Evolutionary conservation across 176 grass and related monocot species (phyloP).

Genomic region (Puccinellia tenuiflora): DNA sequence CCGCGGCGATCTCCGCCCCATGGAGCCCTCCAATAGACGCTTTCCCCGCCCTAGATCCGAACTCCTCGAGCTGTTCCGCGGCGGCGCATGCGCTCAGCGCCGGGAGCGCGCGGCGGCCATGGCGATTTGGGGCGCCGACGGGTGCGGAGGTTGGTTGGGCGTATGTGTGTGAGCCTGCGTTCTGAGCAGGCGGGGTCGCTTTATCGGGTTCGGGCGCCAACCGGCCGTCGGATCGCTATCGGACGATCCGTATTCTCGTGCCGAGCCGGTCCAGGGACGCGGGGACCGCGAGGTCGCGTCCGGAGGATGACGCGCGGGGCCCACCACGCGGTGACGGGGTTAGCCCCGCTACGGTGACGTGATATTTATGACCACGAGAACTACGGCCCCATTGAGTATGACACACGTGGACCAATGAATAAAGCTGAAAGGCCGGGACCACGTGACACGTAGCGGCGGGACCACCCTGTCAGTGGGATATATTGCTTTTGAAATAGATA

Average conservation of each 20-base stretch:
- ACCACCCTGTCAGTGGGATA: not conserved
- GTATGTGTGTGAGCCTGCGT: constrained; percentile 32
- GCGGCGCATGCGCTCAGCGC: constrained; percentile 20
- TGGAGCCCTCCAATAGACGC: not conserved
- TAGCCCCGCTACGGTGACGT: not conserved
- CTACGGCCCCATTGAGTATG: not conserved
- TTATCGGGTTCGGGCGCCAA: constrained; percentile 25
- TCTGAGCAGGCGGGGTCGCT: constrained; percentile 17
- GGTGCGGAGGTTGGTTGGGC: constrained; percentile 24
- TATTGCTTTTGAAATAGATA: not conserved
- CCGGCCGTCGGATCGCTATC: constrained; percentile 16
- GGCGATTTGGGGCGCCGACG: constrained; percentile 30
- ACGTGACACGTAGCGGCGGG: not conserved
- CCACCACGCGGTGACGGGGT: not conserved
- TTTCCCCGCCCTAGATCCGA: constrained; percentile 30
- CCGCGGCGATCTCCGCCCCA: constrained; percentile 22
- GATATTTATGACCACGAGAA: not conserved
- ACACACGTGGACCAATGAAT: not conserved
- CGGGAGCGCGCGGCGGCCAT: constrained; percentile 16
- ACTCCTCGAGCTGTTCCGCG: not conserved
- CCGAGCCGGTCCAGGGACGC: not conserved
- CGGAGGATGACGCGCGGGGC: constrained; percentile 21
- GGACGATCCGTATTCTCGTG: not conserved
- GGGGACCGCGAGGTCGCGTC: not conserved
- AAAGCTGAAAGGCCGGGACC: not conserved